A percentile compares a stretch with the other conserved stretches of the same genome.
phyloP scores from a whole-genome alignment of 164 flowering plant genomes.

The Nymphaea thermarum region DNA sequence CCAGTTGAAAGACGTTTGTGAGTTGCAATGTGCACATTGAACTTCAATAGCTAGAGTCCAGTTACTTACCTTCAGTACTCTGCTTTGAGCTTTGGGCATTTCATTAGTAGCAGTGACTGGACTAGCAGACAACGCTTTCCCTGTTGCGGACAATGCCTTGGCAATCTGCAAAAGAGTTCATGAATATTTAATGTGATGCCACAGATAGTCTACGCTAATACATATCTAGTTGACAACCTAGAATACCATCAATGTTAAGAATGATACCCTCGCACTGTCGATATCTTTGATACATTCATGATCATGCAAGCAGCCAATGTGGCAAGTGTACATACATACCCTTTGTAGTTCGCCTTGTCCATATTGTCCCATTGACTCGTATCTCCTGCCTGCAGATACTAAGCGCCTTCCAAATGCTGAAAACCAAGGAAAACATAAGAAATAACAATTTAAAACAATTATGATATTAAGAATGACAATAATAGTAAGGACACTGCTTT shows the following conservation, averaged over 20 bases:
- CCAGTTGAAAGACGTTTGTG: neutral
- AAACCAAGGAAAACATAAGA: conserved; percentile 5
- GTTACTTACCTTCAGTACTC: conserved; percentile 53
- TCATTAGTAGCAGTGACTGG: conserved; percentile 25
- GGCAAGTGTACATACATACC: conserved; percentile 27
- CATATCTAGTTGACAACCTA: neutral
- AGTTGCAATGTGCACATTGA: too few relatives aligned
- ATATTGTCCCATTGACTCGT: conserved; percentile 87
- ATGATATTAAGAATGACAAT: neutral
- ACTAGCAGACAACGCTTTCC: conserved; percentile 46
- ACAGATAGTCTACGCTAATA: too few relatives aligned
- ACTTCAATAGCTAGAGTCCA: neutral
- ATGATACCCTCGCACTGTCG: neutral
- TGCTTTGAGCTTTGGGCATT: conserved; percentile 36
- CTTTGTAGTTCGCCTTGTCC: conserved; percentile 84
- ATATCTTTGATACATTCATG: neutral
- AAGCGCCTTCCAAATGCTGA: conserved; percentile 83
- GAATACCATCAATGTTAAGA: neutral
- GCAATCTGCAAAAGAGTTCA: conserved; percentile 46
- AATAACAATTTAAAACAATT: neutral
- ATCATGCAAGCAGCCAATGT: neutral
- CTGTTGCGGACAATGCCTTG: conserved; percentile 54
- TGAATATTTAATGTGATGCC: neutral
- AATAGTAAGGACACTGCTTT: neutral
- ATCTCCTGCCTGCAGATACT: conserved; percentile 79